Evolutionary conservation across 495 filamentous ascomycete species (phyloP).

Genomic region (Aspergillus bertholletiae): DNA sequence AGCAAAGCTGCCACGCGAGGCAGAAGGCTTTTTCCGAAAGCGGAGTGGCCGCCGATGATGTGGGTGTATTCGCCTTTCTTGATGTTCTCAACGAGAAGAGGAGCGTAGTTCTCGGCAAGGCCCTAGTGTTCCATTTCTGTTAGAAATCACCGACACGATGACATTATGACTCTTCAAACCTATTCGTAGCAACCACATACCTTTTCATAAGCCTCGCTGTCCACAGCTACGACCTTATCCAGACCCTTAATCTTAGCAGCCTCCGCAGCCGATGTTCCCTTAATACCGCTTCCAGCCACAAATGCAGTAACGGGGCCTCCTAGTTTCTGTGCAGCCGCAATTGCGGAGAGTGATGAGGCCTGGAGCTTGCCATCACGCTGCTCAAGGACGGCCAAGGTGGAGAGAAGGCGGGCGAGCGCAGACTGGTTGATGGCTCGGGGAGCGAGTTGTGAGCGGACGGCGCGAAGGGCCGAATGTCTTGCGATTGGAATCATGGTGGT

Average conservation of each 20-base stretch:
- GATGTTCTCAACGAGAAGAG: constrained; percentile 89
- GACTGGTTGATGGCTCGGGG: constrained; percentile 32
- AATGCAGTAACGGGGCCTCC: constrained; percentile 85
- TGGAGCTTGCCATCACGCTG: constrained; percentile 89
- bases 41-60: constrained; percentile 84
- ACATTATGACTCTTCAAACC: background rate
- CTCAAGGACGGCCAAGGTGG: constrained; percentile 87
- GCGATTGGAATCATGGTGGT: constrained; percentile 42
- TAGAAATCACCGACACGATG: background rate
- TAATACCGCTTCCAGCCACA: constrained; percentile 77
- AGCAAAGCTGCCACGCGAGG: constrained; percentile 94
- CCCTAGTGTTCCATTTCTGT: constrained; percentile 49
- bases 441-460: constrained; percentile 42
- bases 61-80: constrained; percentile 92
- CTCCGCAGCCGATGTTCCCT: constrained; percentile 71
- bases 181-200: constrained; percentile 35
- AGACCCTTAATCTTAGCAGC: constrained; percentile 86
- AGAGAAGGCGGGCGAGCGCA: constrained; percentile 68
- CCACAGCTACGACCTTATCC: constrained; percentile 84
- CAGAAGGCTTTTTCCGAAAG: constrained; percentile 93
- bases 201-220: constrained; percentile 90
- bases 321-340: constrained; percentile 83
- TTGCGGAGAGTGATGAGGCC: constrained; percentile 73
- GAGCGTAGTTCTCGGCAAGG: constrained; percentile 92
- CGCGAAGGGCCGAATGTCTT: constrained; percentile 45